These are phyloP conservation scores for Dipteronia sinensis DNA, from an alignment of 345 rosid genomes.

Conservation along the genomic window DNA sequence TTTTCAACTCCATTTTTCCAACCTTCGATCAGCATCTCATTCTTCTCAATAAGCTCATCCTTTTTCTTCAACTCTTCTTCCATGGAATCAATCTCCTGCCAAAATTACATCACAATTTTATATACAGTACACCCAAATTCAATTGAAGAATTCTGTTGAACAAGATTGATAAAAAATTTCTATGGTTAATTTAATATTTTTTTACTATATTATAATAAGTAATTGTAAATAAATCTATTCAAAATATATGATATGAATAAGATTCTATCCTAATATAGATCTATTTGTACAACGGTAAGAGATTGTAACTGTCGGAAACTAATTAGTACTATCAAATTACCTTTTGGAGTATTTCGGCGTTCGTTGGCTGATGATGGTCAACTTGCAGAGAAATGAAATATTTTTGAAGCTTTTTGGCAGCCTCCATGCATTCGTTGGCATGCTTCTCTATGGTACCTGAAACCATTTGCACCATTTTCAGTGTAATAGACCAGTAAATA, in stretches of 20 bases:
- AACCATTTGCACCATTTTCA: not conserved
- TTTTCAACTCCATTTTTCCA: conserved; percentile 65
- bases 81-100: conserved; percentile 78
- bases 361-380: conserved; percentile 50
- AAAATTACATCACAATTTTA: not conserved
- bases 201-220: too few species aligned
- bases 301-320: too few species aligned
- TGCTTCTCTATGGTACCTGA: conserved; percentile 86
- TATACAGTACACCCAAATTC: not conserved
- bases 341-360: conserved; percentile 59
- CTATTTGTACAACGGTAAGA: too few species aligned
- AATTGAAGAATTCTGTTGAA: not conserved
- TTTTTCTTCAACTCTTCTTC: conserved; percentile 73
- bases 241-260: too few species aligned
- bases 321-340: conserved; percentile 28
- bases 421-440: conserved; percentile 95
- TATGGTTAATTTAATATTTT: not conserved
- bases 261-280: too few species aligned
- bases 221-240: too few species aligned
- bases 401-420: conserved; percentile 85
- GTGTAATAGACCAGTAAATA: too few species aligned
- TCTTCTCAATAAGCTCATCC: too few species aligned
- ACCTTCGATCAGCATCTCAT: conserved; percentile 51
- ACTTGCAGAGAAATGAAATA: conserved; percentile 76
- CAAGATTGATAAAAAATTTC: too few species aligned